These are phyloP conservation scores for Triticum timopheevii DNA, from an alignment of 176 grass and related monocot species.

Conservation along the genomic window DNA sequence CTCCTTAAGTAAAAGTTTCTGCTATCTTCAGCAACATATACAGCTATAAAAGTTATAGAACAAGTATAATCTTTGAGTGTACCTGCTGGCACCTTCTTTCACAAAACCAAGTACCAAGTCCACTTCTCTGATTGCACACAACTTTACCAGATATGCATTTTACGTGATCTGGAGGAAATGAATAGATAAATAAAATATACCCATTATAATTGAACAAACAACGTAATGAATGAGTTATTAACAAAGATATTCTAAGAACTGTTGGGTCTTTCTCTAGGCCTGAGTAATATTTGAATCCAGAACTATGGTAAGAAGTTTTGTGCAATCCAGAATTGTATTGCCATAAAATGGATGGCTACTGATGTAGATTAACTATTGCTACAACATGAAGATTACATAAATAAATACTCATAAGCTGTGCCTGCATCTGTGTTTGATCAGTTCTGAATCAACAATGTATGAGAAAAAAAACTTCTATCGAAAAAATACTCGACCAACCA, in stretches of 20 bases:
- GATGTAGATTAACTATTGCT: constrained; percentile 2
- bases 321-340: neutral
- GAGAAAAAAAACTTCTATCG: neutral
- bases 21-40: neutral
- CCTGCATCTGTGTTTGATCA: neutral
- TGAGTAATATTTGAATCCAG: constrained; percentile 3
- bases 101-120: constrained; percentile 71
- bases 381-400: constrained; percentile 21
- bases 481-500: neutral
- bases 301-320: constrained; percentile 4
- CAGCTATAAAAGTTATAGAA: neutral
- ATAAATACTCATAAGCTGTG: neutral
- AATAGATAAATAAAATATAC: constrained; percentile 18
- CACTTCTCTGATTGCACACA: constrained; percentile 34
- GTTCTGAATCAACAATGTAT: constrained; percentile 9
- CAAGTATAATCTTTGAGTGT: constrained; percentile 36
- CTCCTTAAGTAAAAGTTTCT: constrained; percentile 25
- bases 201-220: constrained; percentile 2
- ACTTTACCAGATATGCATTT: constrained; percentile 62
- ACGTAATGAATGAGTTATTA: neutral
- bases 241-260: constrained; percentile 7
- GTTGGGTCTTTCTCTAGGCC: neutral
- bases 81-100: constrained; percentile 73
- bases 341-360: constrained; percentile 16
- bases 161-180: constrained; percentile 66